phyloP scores from a whole-genome alignment of 257 asterid genomes.

The Nyctanthes arbortristis region DNA sequence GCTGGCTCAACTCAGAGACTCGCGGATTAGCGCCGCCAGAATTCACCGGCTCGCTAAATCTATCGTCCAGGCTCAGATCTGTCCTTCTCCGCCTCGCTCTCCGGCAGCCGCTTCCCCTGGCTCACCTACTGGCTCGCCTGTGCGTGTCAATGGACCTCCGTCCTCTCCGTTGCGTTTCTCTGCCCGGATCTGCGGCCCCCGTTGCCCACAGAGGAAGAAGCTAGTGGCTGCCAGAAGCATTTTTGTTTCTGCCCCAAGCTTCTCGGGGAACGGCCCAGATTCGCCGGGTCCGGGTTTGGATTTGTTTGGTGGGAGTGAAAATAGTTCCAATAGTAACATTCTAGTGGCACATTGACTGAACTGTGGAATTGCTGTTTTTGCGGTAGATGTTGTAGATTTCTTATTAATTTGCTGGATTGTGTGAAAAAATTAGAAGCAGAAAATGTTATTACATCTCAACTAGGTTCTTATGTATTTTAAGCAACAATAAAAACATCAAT shows the following conservation, averaged over 20 bases:
- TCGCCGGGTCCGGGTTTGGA: conserved; percentile 1
- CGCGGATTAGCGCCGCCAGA: conserved; percentile 28
- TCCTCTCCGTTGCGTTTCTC: conserved; percentile 17
- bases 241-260: conserved; percentile 6
- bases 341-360: conserved; percentile 31
- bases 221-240: conserved; percentile 24
- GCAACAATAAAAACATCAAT: background rate
- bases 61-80: conserved; percentile 16
- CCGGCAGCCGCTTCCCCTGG: conserved; percentile 7
- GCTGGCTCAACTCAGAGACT: conserved; percentile 32
- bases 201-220: conserved; percentile 36
- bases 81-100: conserved; percentile 7
- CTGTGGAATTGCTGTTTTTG: background rate
- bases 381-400: background rate
- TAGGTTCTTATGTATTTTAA: background rate
- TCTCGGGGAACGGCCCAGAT: conserved; percentile 19
- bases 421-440: background rate
- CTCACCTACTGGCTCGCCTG: background rate
- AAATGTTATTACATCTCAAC: background rate
- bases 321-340: conserved; percentile 11
- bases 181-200: conserved; percentile 28
- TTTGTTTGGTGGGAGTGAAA: conserved; percentile 11
- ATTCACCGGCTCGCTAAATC: conserved; percentile 16
- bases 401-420: background rate
- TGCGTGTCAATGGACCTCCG: conserved; percentile 10